A percentile compares a stretch with the other conserved stretches of the same genome.
Conservation (phyloP, 352 stramenopile genomes). For the Blastocystis sp. region DNA sequence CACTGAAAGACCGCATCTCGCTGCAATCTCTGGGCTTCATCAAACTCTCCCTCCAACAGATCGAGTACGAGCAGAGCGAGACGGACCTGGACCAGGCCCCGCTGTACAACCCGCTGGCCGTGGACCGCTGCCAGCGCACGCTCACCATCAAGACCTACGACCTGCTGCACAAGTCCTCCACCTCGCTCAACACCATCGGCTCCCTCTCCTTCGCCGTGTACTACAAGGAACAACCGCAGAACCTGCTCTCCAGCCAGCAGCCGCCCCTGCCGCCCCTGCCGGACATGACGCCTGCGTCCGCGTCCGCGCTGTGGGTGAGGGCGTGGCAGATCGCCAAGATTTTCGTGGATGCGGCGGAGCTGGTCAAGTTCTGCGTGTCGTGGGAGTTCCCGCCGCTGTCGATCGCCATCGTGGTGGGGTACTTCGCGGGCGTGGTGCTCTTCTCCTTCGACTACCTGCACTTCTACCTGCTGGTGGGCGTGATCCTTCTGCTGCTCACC, state of each 20-base stretch:
- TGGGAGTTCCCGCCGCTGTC: slow-evolving; percentile 52
- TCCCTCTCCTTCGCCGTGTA: slow-evolving; percentile 4
- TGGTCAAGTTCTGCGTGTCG: background rate
- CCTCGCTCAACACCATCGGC: slow-evolving; percentile 7
- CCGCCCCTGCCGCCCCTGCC: slow-evolving; percentile 8
- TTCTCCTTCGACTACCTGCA: slow-evolving; percentile 24
- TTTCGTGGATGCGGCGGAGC: background rate
- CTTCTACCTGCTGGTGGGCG: background rate
- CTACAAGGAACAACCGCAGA: slow-evolving; percentile 5
- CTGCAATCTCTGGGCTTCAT: slow-evolving; percentile 6
- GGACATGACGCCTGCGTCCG: slow-evolving; percentile 8
- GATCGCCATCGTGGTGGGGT: slow-evolving; percentile 1
- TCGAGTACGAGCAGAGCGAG: slow-evolving; percentile 39
- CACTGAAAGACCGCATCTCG: slow-evolving; percentile 10
- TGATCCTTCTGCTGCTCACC: background rate
- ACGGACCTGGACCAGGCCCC: background rate
- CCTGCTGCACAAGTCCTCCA: background rate
- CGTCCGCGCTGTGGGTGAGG: slow-evolving; percentile 9
- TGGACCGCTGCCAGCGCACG: background rate
- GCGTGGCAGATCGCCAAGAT: slow-evolving; percentile 39
- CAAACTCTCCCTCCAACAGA: slow-evolving; percentile 2
- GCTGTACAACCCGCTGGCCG: background rate
- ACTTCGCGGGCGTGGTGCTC: background rate
- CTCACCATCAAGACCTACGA: background rate
- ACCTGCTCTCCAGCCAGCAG: background rate